These are phyloP conservation scores for Calonectria multiphialidica DNA, from an alignment of 2,329 filamentous ascomycete species.

Conservation along the genomic window DNA sequence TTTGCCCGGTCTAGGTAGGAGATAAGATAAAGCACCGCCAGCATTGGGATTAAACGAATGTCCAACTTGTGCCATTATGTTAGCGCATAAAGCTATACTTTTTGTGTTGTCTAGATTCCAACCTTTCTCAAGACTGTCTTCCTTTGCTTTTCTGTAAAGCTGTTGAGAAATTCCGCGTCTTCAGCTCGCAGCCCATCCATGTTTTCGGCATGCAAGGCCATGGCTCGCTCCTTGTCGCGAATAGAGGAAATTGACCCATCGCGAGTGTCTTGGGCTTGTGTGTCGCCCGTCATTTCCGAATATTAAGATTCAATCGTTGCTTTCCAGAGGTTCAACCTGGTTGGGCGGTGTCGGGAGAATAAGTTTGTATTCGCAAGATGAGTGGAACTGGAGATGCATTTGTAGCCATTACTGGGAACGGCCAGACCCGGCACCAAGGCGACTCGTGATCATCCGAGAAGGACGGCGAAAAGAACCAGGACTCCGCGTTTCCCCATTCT, in stretches of 20 bases:
- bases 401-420: too few relatives aligned
- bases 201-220: not conserved
- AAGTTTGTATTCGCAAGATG: not conserved
- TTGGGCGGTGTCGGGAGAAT: not conserved
- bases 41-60: not conserved
- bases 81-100: not conserved
- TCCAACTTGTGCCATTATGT: not conserved
- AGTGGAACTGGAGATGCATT: too few relatives aligned
- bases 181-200: not conserved
- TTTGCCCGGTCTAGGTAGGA: not conserved
- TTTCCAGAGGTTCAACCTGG: too few relatives aligned
- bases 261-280: not conserved
- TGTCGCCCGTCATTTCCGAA: not conserved
- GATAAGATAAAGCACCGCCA: not conserved
- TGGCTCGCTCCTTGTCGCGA: not conserved
- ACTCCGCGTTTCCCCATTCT: not conserved
- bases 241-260: not conserved
- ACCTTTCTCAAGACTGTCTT: not conserved
- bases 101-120: too few relatives aligned
- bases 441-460: not conserved
- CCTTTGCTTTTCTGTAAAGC: not conserved
- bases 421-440: too few relatives aligned
- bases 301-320: not conserved
- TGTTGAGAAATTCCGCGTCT: slow-evolving; percentile 1
- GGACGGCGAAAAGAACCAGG: not conserved